These are phyloP conservation scores for Blastobotrys chiropterorum DNA, from an alignment of 805 yeast species.

Conservation along the genomic window DNA sequence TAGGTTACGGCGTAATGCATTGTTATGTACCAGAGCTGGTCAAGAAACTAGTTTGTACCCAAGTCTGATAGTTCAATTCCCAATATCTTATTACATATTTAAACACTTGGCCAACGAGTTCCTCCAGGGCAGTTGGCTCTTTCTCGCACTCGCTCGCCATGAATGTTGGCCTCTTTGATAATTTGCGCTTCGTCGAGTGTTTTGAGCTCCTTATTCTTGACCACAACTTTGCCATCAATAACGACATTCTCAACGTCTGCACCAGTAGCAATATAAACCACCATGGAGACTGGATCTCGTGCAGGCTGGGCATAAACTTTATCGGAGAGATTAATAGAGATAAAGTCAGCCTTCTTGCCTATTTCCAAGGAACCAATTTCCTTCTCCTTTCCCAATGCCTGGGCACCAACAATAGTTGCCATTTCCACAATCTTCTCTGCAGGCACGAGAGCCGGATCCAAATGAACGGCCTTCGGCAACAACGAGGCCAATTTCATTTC, in stretches of 20 bases:
- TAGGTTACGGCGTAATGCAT: no score
- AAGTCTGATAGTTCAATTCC: no score
- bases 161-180: constrained; percentile 7
- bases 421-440: constrained; percentile 11
- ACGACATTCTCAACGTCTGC: constrained; percentile 17
- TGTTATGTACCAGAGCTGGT: no score
- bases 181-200: constrained; percentile 11
- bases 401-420: constrained; percentile 13
- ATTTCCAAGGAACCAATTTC: constrained; percentile 11
- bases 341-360: constrained; percentile 13
- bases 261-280: constrained; percentile 17
- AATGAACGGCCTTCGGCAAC: constrained; percentile 11
- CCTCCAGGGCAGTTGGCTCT: constrained; percentile 4
- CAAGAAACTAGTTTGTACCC: no score
- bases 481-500: constrained; percentile 14
- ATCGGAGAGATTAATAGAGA: constrained; percentile 7
- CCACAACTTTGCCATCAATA: constrained; percentile 12
- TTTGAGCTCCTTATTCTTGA: constrained; percentile 6
- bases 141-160: constrained; percentile 6
- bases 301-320: constrained; percentile 12
- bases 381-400: constrained; percentile 9
- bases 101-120: background rate
- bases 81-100: no score
- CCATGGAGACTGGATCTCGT: constrained; percentile 14
- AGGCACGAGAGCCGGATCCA: constrained; percentile 9